Evolutionary conservation across 2,329 filamentous ascomycete genomes (phyloP), one percentile per base, ranked within the genome.

Genomic region (Hypoxylon sp.): DNA sequence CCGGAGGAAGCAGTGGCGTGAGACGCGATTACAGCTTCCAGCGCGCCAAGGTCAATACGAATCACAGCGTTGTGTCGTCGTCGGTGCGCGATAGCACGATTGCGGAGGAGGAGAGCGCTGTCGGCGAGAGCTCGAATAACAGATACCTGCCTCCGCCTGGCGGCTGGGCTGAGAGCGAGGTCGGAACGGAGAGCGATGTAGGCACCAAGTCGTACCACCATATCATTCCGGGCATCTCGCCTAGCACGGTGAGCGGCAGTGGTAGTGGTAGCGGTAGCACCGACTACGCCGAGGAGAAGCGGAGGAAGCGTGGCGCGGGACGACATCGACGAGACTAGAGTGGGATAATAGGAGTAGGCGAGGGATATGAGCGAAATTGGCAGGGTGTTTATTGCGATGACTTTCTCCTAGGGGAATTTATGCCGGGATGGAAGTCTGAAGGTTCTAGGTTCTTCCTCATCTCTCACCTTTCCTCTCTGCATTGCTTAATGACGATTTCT

Each of bases 151-250:
- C 77, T 4, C 73, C 80, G 28, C 79, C 80, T 1, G 79, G 79
- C 30, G 78, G 78, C 55, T 81, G 79, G 75, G 74, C 72, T 61
- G 38, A 43, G 17, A 83, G 82, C 74, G 82, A 82, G 63, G 76
- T 75, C 65, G 79, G 72, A 46, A 75, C 76, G 2, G 78, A 78
- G 48, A 84, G 83, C 74, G 86, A 88, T 1, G 71, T 84, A 7
- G 87, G 87, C 30, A 88, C 85, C 71, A 88, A 88, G 82, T 83
- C 85, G 38, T 88, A 89, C 74, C 81, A 81, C 70, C 85, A 88
- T 71, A 78, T 83, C 38, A 85, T 87, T 75, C 86, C 87, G 2
- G 86, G 86, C 69, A 75, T 87, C 70, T 80, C 80, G 66, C 72
- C 70, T 10, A 73, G 71, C 57, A 72, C 78, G 57, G 79, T 73